These are phyloP conservation scores for Fraxinus greggii DNA, from an alignment of 305 asterid species.

Conservation along the genomic window DNA sequence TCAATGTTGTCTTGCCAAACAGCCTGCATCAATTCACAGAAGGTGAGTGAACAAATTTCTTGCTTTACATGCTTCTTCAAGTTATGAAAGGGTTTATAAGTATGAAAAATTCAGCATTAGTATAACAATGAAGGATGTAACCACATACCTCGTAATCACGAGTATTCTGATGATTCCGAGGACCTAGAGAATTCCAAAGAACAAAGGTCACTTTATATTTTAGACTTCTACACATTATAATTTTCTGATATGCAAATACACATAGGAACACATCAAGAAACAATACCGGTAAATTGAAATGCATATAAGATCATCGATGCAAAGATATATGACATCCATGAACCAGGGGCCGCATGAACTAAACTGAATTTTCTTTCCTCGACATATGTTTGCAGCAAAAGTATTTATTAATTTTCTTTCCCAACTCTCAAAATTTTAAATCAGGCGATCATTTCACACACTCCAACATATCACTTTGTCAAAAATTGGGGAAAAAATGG, in stretches of 20 bases:
- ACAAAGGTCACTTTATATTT: neutral
- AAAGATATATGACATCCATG: slow-evolving; percentile 14
- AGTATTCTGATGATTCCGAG: slow-evolving; percentile 53
- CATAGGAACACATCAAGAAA: slow-evolving; percentile 10
- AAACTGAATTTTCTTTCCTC: neutral
- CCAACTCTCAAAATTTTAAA: neutral
- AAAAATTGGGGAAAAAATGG: neutral
- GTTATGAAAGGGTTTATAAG: slow-evolving; percentile 12
- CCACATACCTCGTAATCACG: slow-evolving; percentile 50
- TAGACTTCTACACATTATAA: neutral
- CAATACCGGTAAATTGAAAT: neutral
- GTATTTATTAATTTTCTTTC: neutral
- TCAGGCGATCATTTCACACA: neutral
- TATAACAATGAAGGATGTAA: slow-evolving; percentile 5
- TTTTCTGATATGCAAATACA: slow-evolving; percentile 1
- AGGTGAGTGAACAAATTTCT: slow-evolving; percentile 20
- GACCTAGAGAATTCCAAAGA: slow-evolving; percentile 46
- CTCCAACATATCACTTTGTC: neutral
- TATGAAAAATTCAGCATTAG: slow-evolving; percentile 20
- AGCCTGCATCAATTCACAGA: slow-evolving; percentile 38
- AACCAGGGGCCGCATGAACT: slow-evolving; percentile 9
- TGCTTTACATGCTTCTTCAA: slow-evolving; percentile 1
- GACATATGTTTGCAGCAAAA: neutral
- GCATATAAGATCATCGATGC: neutral
- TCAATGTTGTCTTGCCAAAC: slow-evolving; percentile 68